A percentile compares a stretch with the other conserved stretches of the same genome.
These are phyloP conservation scores for Camellia japonica DNA, from an alignment of 148 eudicot genomes.

Conservation along the genomic window DNA sequence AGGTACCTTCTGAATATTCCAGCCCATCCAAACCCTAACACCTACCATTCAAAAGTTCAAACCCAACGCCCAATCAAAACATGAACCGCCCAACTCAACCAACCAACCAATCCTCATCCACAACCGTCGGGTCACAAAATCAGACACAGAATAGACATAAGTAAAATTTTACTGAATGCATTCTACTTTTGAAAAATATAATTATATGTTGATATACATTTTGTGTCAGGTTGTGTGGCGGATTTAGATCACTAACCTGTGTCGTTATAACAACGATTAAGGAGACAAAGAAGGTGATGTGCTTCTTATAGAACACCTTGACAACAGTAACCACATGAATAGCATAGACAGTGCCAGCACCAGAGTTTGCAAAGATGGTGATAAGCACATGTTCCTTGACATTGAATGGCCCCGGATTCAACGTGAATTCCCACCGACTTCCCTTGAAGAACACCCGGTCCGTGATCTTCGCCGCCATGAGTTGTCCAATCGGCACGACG, in stretches of 20 bases:
- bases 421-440: constrained; percentile 61
- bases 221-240: too few species aligned
- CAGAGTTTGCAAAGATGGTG: constrained; percentile 91
- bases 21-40: constrained; percentile 98
- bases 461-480: constrained; percentile 75
- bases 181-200: too few species aligned
- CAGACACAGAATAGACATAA: too few species aligned
- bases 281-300: constrained; percentile 81
- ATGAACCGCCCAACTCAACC: not conserved
- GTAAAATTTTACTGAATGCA: too few species aligned
- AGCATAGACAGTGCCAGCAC: constrained; percentile 89
- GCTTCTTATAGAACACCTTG: constrained; percentile 74
- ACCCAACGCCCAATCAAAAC: not conserved
- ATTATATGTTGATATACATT: too few species aligned
- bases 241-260: constrained; percentile 45
- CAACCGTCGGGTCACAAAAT: not conserved
- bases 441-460: constrained; percentile 52
- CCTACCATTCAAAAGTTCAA: constrained; percentile 52
- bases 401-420: constrained; percentile 94
- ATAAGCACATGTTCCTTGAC: constrained; percentile 91
- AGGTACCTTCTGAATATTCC: constrained; percentile 78
- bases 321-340: constrained; percentile 87
- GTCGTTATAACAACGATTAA: constrained; percentile 79
- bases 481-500: constrained; percentile 80
- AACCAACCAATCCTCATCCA: not conserved